Evolutionary conservation across 768 basidiomycete species (phyloP), one percentile per base, ranked within the genome.

Genomic region (Mycena galopus): DNA sequence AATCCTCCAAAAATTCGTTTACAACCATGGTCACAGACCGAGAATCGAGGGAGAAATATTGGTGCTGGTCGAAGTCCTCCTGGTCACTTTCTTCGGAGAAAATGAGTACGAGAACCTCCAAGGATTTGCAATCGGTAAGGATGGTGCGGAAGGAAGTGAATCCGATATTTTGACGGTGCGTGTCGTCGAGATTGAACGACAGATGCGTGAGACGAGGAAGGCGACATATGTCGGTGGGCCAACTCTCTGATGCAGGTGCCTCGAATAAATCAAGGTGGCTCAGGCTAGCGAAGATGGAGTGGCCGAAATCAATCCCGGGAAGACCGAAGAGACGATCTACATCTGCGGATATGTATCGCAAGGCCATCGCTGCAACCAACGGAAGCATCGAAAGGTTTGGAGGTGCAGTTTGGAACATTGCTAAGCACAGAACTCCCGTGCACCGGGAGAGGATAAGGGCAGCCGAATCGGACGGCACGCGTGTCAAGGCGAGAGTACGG

Each of bases 191-290:
- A 58, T 58, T 58, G 55, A 56, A 32, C 7, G 30, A 56, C 11
- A 56, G 55, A 17, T 56, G 55, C 6, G 55, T 56, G 16, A 58
- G 57, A 23, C 57, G 0, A 21, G 33, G 57, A 19, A 58, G 57
- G 33, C 33, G 3, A 8, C 32, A 33, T 4, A 58, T 32, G 30
- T 16, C 57, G 19, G 25, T 35, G 57, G 9, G 32, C 57, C 53
- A 37, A 10, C 5, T 37, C 23, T 19, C n/a, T 33, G 25, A 21
- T 10, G 19, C 12, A 11, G 17, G 57, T 21, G 19, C 5, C 57
- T 35, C 57, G 23, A 58, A 58, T 8, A 58, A 2, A 58, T 58
- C 57, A 19, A 58, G 57, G 57, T 58, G 57, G 33, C 32, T 58
- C 32, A 58, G n/a, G 8, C 32, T 8, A 37, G 57, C 57, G 23